Evolutionary conservation across 2,329 filamentous ascomycete species (phyloP), one percentile per base, ranked within the genome.

Genomic region (Cladosporium sphaerospermum): DNA sequence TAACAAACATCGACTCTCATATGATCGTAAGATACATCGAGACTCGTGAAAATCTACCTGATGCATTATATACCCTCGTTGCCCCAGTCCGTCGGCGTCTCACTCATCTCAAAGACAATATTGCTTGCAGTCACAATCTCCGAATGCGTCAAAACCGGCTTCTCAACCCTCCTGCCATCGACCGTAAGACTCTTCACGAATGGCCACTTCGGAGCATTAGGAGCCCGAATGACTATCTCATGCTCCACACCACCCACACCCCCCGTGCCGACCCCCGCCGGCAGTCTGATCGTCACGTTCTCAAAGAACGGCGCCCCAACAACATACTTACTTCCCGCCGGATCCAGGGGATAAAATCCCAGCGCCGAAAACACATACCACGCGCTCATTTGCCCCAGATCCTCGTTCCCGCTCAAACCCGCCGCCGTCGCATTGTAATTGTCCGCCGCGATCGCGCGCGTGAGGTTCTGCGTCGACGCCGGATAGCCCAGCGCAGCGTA

Each of bases 361-460:
- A 77, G 57, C 4, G 73, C 71, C 0, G 73, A 74, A 52, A 77
- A 75, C 4, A 76, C 62, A 49, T 75, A 76, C 73, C 73, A 77
- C 0, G 74, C 73, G 54, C 73, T 76, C 74, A 76, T 77, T 63
- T 77, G 74, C 2, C 74, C 74, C 3, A 77, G 62, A 57, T 77
- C 73, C 55, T 77, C 75, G 55, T 77, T 77, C 1, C 75, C 75
- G 33, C 71, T 70, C 0, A 77, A 57, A 1, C 75, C 74, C 0
- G 71, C 68, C 36, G 72, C 70, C 0, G 74, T 76, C 8, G 73
- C 69, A 37, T 77, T 77, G 45, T 75, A 76, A 18, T 75, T 70
- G 3, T 63, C 58, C 62, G 62, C 70, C 2, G 73, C 71, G 33
- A 75, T 63, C 1, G 58, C 53, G 4, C 72, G 64, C 5, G 74